Evolutionary conservation across 371 early-diverging fungal species (phyloP).

Genomic region (Circinella umbellata): DNA sequence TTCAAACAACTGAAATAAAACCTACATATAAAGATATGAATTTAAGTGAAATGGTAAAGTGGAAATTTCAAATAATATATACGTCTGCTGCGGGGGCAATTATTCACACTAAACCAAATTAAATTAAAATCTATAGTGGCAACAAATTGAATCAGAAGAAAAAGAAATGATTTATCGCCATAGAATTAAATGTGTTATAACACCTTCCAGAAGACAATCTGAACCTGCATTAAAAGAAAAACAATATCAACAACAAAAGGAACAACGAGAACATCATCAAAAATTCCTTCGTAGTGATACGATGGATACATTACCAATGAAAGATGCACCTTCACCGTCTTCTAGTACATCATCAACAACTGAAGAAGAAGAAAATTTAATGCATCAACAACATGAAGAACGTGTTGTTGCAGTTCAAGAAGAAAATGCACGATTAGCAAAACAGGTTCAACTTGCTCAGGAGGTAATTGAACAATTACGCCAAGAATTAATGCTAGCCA

Average conservation of each 20-base stretch:
- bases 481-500: conserved; percentile 2
- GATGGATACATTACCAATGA: not conserved
- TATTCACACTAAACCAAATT: too few species aligned
- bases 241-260: not conserved
- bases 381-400: conserved; percentile 2
- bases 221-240: not conserved
- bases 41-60: conserved; percentile 21
- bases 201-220: not conserved
- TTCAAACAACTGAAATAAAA: conserved; percentile 83
- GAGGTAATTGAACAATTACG: conserved; percentile 1
- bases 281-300: not conserved
- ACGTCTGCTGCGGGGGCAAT: too few species aligned
- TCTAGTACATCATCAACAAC: not conserved
- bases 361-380: conserved; percentile 8
- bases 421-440: not conserved
- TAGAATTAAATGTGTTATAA: conserved; percentile 57
- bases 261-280: not conserved
- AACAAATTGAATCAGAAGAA: conserved; percentile 50
- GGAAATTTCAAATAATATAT: not conserved
- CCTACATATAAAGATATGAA: conserved; percentile 39
- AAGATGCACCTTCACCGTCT: not conserved
- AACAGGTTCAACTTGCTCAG: not conserved
- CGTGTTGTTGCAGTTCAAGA: conserved; percentile 2
- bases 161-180: conserved; percentile 60
- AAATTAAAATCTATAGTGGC: conserved; percentile 60